Conservation (phyloP, 768 basidiomycete species). For the Suillus lakei region DNA sequence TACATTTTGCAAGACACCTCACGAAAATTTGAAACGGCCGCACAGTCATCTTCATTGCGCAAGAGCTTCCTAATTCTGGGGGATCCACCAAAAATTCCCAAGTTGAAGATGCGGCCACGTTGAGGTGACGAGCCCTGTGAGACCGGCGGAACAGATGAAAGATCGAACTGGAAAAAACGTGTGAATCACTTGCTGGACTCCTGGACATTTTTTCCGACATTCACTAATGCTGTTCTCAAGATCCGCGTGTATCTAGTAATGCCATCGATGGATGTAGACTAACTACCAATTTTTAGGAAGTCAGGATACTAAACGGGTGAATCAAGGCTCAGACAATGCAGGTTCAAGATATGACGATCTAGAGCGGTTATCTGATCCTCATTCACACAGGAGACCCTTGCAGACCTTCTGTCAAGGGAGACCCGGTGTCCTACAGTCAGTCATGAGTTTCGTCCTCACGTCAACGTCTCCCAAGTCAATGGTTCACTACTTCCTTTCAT, state of each 20-base stretch:
- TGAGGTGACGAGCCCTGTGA: conserved; percentile 24
- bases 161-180: conserved; percentile 10
- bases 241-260: neutral
- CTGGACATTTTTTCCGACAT: neutral
- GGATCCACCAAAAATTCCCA: conserved; percentile 33
- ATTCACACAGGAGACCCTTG: neutral
- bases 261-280: neutral
- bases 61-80: conserved; percentile 6
- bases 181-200: conserved; percentile 7
- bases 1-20: neutral
- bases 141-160: conserved; percentile 26
- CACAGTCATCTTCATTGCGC: neutral
- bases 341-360: neutral
- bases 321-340: neutral
- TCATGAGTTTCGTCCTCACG: neutral
- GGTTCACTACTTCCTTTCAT: conserved; percentile 1
- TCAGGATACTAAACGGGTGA: neutral
- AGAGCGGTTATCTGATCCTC: neutral
- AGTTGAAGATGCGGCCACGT: conserved; percentile 18
- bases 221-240: conserved; percentile 3
- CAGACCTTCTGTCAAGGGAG: neutral
- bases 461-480: neutral
- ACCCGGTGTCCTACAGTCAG: neutral
- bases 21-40: neutral
- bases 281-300: neutral